Percentiles rank a stretch among this genome's conserved stretches.
phyloP scores from a whole-genome alignment of 768 basidiomycete species.

The Termitomyces sp. region DNA sequence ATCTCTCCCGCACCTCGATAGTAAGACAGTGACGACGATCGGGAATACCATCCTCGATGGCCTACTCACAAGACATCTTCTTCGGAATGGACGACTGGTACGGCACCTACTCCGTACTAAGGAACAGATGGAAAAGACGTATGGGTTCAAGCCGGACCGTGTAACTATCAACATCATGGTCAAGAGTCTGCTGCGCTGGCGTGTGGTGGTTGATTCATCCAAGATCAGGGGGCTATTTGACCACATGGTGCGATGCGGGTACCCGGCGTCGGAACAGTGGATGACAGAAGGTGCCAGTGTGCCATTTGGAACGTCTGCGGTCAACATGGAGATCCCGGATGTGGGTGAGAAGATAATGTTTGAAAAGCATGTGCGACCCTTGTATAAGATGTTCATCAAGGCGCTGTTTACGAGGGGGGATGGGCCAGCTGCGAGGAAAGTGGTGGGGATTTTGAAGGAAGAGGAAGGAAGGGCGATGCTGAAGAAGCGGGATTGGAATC shows the following conservation, averaged over 20 bases:
- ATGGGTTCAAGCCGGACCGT: conserved; percentile 56
- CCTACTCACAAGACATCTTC: conserved; percentile 22
- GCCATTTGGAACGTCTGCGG: conserved; percentile 39
- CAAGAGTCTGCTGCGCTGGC: conserved; percentile 54
- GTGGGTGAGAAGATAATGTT: conserved; percentile 44
- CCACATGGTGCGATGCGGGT: conserved; percentile 53
- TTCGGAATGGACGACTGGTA: conserved; percentile 40
- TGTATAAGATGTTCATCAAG: conserved; percentile 71
- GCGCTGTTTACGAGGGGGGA: conserved; percentile 57
- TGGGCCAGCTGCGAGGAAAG: conserved; percentile 40
- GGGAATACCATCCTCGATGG: conserved; percentile 58
- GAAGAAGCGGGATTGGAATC: conserved; percentile 26
- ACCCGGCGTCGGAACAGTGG: conserved; percentile 36
- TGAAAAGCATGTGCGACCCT: conserved; percentile 53
- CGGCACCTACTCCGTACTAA: conserved; percentile 36
- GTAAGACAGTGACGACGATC: conserved; percentile 31
- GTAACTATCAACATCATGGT: conserved; percentile 68
- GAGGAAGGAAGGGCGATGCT: conserved; percentile 25
- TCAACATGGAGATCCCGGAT: conserved; percentile 24
- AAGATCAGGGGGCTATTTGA: conserved; percentile 59
- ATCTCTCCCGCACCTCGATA: conserved; percentile 22
- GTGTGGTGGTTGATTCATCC: conserved; percentile 30
- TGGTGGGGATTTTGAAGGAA: conserved; percentile 51
- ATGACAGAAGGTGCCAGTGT: conserved; percentile 20
- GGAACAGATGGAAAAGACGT: conserved; percentile 33